Conservation (phyloP, 495 filamentous ascomycete genomes). For the Annulohypoxylon bovei region DNA sequence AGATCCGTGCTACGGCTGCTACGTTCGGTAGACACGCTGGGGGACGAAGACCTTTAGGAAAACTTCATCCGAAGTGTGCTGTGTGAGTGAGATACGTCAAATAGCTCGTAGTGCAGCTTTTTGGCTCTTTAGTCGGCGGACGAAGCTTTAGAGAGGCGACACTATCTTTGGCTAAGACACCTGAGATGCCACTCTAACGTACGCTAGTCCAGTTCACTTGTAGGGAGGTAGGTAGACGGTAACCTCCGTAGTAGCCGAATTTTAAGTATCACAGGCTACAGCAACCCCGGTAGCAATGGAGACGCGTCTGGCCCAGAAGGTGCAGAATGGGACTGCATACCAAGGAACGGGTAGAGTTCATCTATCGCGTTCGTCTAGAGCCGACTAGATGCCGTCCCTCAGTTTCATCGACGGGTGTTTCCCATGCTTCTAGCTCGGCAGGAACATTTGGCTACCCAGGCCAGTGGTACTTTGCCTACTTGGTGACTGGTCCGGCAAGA, state of each 20-base stretch:
- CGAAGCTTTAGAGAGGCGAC: constrained; percentile 18
- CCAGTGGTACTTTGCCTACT: constrained; percentile 36
- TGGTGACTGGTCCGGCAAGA: constrained; percentile 32
- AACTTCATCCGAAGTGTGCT: constrained; percentile 36
- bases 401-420: constrained; percentile 19
- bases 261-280: constrained; percentile 21
- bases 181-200: constrained; percentile 36
- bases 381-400: constrained; percentile 34
- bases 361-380: constrained; percentile 26
- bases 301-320: constrained; percentile 15
- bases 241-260: constrained; percentile 30
- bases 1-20: constrained; percentile 38
- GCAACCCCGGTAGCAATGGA: constrained; percentile 12
- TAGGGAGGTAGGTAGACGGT: constrained; percentile 13
- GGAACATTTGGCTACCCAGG: constrained; percentile 12
- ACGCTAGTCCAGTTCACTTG: constrained; percentile 18
- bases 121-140: constrained; percentile 7
- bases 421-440: constrained; percentile 6
- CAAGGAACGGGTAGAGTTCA: constrained; percentile 18
- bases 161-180: constrained; percentile 25
- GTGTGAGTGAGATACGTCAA: constrained; percentile 18
- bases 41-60: constrained; percentile 3
- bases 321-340: constrained; percentile 13
- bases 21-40: constrained; percentile 13
- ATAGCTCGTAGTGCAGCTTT: constrained; percentile 19